A percentile compares a stretch with the other conserved stretches of the same genome.
These are phyloP conservation scores for Podila horticola DNA, from an alignment of 192 early-diverging fungal genomes.

Conservation along the genomic window DNA sequence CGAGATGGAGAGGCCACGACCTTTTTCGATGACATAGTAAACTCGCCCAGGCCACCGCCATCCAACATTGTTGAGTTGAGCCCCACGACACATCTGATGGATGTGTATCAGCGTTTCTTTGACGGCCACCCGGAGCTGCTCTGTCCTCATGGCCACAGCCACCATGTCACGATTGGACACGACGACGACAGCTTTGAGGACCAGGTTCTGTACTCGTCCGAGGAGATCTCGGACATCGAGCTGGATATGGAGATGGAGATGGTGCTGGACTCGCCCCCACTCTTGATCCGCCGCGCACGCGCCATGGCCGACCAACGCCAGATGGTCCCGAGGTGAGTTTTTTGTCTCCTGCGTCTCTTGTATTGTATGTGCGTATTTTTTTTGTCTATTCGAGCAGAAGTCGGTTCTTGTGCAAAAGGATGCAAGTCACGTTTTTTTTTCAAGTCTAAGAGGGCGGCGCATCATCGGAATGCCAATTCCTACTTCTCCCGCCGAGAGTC, in stretches of 20 bases:
- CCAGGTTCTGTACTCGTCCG: background rate
- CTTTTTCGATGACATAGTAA: constrained; percentile 8
- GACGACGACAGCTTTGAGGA: background rate
- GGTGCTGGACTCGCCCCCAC: background rate
- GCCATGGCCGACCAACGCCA: background rate
- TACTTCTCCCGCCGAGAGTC: no score
- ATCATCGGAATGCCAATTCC: no score
- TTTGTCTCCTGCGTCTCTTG: background rate
- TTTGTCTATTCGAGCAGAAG: no score
- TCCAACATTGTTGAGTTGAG: background rate
- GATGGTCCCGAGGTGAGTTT: background rate
- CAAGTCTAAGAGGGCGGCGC: no score
- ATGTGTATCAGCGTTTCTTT: constrained; percentile 5
- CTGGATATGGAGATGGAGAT: constrained; percentile 3
- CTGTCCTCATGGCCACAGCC: background rate
- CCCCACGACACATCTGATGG: background rate
- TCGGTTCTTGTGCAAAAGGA: no score
- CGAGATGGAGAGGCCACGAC: background rate
- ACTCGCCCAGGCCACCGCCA: background rate
- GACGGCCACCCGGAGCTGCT: constrained; percentile 3
- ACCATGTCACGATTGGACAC: background rate
- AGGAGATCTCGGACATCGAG: background rate
- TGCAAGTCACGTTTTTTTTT: no score
- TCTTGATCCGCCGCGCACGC: background rate
- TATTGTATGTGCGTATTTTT: no score